Evolutionary conservation across 163 green algal species (phyloP).

Genomic region (Scenedesmus sp.): DNA sequence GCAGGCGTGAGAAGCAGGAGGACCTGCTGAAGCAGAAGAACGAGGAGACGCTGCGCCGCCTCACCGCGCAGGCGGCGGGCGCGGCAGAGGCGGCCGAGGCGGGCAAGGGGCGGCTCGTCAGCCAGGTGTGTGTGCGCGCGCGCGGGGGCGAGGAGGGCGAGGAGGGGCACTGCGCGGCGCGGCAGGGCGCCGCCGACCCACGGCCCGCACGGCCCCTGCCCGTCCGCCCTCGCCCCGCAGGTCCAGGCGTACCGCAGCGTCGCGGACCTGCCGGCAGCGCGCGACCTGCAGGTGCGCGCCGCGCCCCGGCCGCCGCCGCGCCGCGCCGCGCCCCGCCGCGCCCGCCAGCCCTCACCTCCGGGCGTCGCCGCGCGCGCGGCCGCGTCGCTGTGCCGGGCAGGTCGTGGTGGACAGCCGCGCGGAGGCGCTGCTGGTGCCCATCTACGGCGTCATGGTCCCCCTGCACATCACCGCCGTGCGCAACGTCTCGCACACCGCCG

Average conservation of each 20-base stretch:
- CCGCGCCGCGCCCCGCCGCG: too few species aligned
- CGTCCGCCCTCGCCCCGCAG: too few species aligned
- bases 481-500: conserved; percentile 72
- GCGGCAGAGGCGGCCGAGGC: not conserved
- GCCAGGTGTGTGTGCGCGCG: too few species aligned
- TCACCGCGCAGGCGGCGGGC: conserved; percentile 64
- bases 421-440: conserved; percentile 94
- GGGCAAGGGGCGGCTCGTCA: conserved; percentile 26
- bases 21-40: conserved; percentile 87
- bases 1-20: conserved; percentile 87
- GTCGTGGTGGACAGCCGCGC: conserved; percentile 77
- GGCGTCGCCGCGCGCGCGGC: too few species aligned
- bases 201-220: too few species aligned
- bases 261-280: conserved; percentile 66
- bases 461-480: conserved; percentile 98
- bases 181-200: not conserved
- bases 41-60: conserved; percentile 81
- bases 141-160: too few species aligned
- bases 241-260: conserved; percentile 80
- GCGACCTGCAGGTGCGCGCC: conserved; percentile 44
- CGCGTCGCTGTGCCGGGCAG: too few species aligned
- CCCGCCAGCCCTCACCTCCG: too few species aligned
- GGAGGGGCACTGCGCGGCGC: too few species aligned
- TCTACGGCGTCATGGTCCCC: conserved; percentile 96
- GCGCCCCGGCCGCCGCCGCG: too few species aligned